Conservation (phyloP, 2,329 filamentous ascomycete genomes). For the Botrytis aclada region DNA sequence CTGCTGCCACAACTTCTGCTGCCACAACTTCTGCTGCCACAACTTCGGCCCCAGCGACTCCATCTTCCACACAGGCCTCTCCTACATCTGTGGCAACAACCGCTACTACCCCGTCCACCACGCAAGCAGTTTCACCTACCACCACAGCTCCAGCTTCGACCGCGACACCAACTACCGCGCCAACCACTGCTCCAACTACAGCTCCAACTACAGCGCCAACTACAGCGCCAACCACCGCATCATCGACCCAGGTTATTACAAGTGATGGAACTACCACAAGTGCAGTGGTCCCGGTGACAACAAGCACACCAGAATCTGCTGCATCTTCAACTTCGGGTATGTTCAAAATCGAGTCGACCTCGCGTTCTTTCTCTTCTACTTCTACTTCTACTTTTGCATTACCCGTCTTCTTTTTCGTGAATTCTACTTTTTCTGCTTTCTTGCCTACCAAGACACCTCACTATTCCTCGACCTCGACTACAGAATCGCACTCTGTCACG, state of each 20-base stretch:
- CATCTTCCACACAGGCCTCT: slow-evolving; percentile 8
- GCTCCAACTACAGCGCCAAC: too few relatives aligned
- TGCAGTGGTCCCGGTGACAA: slow-evolving; percentile 5
- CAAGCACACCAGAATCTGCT: slow-evolving; percentile 19
- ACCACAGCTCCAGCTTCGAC: neutral
- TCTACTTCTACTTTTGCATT: neutral
- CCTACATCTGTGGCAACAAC: slow-evolving; percentile 5
- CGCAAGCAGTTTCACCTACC: neutral
- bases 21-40: neutral
- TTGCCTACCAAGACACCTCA: slow-evolving; percentile 10
- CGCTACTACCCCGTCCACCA: neutral
- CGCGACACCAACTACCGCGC: neutral
- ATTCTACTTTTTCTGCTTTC: slow-evolving; percentile 9
- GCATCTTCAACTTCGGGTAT: slow-evolving; percentile 24
- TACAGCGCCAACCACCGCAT: neutral
- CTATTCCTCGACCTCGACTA: slow-evolving; percentile 16
- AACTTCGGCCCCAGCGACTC: slow-evolving; percentile 7
- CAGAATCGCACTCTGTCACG: neutral
- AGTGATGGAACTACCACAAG: slow-evolving; percentile 5
- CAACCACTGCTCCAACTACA: accelerated
- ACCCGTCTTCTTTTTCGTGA: slow-evolving; percentile 6
- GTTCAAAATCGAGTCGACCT: slow-evolving; percentile 23
- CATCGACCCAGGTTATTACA: slow-evolving; percentile 5
- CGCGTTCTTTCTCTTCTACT: slow-evolving; percentile 26
- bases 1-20: too few relatives aligned